phyloP scores from a whole-genome alignment of 148 eudicot genomes.

The Vaccinium vitisidaea region DNA sequence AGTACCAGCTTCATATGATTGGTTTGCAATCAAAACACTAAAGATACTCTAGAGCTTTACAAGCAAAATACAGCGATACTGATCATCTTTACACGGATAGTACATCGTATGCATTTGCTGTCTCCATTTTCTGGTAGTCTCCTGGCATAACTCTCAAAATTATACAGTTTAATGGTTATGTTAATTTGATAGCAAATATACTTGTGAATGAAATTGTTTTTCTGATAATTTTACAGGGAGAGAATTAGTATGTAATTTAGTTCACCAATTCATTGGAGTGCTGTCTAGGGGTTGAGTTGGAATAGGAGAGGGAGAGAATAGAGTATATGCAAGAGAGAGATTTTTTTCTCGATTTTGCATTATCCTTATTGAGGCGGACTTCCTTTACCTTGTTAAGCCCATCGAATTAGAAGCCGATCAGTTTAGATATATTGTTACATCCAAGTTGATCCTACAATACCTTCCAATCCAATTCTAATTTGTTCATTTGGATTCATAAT shows the following conservation, averaged over 20 bases:
- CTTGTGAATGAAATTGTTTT: neutral
- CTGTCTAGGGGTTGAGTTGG: neutral
- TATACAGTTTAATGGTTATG: neutral
- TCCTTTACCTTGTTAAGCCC: neutral
- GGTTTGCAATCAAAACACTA: neutral
- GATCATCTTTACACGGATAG: neutral
- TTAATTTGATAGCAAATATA: neutral
- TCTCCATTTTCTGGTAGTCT: neutral
- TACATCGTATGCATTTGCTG: neutral
- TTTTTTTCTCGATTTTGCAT: neutral
- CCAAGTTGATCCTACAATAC: neutral
- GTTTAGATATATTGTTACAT: neutral
- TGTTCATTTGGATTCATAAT: neutral
- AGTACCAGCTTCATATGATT: neutral
- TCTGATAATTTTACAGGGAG: neutral
- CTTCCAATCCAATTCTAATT: neutral
- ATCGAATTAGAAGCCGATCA: neutral
- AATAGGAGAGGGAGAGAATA: neutral
- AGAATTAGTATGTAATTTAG: neutral
- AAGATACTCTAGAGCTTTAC: neutral
- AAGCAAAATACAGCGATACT: neutral
- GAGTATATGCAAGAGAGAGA: neutral
- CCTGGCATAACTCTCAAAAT: neutral
- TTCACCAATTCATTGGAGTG: neutral
- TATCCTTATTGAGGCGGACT: neutral